These are phyloP conservation scores for Ceratocystis variospora DNA, from an alignment of 2,329 filamentous ascomycete genomes.

Conservation along the genomic window DNA sequence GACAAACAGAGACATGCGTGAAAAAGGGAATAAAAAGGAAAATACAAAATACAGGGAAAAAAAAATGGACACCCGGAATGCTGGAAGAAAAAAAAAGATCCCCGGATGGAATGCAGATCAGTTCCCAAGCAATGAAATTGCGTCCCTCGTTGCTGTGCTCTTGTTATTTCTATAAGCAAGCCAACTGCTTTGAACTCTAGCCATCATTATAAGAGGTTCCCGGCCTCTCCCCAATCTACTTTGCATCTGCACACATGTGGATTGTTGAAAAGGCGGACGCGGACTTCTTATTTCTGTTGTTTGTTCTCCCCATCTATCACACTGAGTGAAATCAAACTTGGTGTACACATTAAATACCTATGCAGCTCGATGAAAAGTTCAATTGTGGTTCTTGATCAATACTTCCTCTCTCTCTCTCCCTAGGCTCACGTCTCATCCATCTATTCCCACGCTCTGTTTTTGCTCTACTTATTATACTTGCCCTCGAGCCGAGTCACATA, in stretches of 20 bases:
- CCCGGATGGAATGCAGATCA: slow-evolving; percentile 7
- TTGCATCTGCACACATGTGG: neutral
- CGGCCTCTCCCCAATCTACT: neutral
- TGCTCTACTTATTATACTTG: neutral
- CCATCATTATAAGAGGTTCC: neutral
- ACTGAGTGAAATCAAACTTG: neutral
- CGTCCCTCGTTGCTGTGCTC: slow-evolving; percentile 4
- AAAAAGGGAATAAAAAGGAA: neutral
- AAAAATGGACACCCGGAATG: slow-evolving; percentile 5
- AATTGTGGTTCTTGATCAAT: too few relatives aligned
- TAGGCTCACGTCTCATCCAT: too few relatives aligned
- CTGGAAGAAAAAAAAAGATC: slow-evolving; percentile 4
- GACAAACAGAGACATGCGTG: neutral
- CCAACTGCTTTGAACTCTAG: neutral
- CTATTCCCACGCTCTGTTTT: too few relatives aligned
- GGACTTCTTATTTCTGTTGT: neutral
- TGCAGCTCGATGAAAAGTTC: too few relatives aligned
- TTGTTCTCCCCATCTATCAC: neutral
- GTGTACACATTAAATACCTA: neutral
- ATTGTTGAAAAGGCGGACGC: neutral
- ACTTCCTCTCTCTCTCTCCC: too few relatives aligned
- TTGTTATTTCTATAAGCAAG: neutral
- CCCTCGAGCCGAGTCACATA: neutral
- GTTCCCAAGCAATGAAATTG: slow-evolving; percentile 2
- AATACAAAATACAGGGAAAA: neutral